Percentiles rank a stretch among this genome's conserved stretches.
These are phyloP conservation scores for Craspedostauros australis DNA, from an alignment of 108 stramenopile genomes.

Conservation along the genomic window DNA sequence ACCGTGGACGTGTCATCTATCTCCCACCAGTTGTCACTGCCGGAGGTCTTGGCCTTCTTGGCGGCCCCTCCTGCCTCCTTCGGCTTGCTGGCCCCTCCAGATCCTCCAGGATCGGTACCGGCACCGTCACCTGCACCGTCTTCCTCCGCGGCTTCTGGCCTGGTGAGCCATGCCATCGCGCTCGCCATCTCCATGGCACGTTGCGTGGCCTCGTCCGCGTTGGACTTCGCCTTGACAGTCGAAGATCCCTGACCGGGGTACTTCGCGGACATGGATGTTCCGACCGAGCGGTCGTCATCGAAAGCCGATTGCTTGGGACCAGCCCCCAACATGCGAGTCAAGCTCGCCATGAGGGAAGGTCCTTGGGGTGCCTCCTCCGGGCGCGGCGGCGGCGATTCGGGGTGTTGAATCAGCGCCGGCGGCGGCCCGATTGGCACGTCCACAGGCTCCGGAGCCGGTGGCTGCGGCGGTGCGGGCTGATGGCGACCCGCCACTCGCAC, in stretches of 20 bases:
- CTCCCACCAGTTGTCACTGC: conserved; percentile 30
- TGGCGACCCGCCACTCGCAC: no score
- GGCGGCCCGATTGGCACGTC: conserved; percentile 12
- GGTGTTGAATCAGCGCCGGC: conserved; percentile 7
- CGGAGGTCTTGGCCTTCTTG: conserved; percentile 3
- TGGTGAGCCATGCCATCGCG: conserved; percentile 27
- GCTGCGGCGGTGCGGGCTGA: neutral
- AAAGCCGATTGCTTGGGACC: conserved; percentile 1
- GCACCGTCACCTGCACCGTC: no score
- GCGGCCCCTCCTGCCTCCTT: no score
- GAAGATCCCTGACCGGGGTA: conserved; percentile 10
- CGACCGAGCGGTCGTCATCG: conserved; percentile 17
- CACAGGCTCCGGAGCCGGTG: conserved; percentile 5
- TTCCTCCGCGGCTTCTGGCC: conserved; percentile 5
- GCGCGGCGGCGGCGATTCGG: conserved; percentile 2
- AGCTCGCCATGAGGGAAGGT: conserved; percentile 14
- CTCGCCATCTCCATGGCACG: conserved; percentile 28
- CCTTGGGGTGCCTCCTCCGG: conserved; percentile 6
- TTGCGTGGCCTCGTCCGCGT: conserved; percentile 21
- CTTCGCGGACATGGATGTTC: conserved; percentile 22
- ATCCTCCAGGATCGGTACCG: no score
- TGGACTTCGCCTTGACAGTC: conserved; percentile 3
- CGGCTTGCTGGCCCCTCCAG: no score
- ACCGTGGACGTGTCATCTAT: conserved; percentile 5
- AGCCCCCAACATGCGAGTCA: conserved; percentile 21